Percentiles rank a stretch among this genome's conserved stretches.
Evolutionary conservation across 495 filamentous ascomycete species (phyloP).

Genomic region (Aspergillus funiculosus): DNA sequence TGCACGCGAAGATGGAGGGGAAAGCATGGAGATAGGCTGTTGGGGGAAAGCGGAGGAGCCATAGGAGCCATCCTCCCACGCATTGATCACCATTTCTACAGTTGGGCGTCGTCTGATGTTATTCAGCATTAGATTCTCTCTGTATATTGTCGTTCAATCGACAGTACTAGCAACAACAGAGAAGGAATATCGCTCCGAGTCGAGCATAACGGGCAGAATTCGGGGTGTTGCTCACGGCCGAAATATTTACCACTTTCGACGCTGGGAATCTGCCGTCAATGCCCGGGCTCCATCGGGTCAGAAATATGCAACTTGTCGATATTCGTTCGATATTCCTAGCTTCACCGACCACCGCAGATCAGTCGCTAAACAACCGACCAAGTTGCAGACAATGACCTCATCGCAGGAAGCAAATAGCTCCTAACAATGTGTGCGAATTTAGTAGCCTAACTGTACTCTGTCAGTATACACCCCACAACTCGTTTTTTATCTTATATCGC

Average conservation of each 20-base stretch:
- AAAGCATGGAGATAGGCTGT: constrained; percentile 11
- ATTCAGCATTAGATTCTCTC: neutral
- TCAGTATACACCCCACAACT: no score
- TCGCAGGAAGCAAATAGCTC: neutral
- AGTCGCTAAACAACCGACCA: constrained; percentile 5
- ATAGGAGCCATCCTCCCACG: constrained; percentile 14
- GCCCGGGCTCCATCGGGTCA: no score
- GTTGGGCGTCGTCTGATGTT: neutral
- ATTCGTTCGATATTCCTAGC: constrained; percentile 1
- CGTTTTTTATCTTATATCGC: no score
- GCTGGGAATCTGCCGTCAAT: no score
- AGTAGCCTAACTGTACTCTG: no score
- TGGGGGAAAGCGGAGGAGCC: no score
- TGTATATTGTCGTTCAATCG: neutral
- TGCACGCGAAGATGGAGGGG: constrained; percentile 14
- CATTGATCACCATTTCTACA: constrained; percentile 6
- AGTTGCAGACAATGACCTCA: constrained; percentile 12
- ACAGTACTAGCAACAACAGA: no score
- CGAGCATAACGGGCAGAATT: no score
- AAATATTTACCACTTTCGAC: neutral
- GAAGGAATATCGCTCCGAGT: no score
- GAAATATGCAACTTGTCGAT: neutral
- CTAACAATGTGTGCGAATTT: neutral
- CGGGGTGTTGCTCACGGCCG: no score
- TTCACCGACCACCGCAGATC: constrained; percentile 8